Conservation (phyloP, 805 yeast genomes). For the Saturnispora serradocipensis region DNA sequence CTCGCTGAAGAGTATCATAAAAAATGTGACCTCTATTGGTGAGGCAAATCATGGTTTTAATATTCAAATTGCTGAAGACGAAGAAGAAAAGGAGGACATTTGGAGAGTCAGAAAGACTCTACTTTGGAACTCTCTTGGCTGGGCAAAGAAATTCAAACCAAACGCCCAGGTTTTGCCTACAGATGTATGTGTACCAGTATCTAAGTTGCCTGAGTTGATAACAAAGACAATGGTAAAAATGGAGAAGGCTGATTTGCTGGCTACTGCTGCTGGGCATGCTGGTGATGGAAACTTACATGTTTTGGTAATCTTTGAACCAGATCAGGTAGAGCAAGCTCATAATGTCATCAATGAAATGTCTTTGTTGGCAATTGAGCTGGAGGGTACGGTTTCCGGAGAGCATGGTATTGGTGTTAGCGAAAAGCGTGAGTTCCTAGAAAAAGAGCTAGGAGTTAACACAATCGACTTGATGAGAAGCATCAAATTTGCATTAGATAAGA, state of each 20-base stretch:
- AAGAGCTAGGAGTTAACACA: slow-evolving; percentile 61
- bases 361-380: slow-evolving; percentile 52
- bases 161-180: slow-evolving; percentile 55
- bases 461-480: slow-evolving; percentile 65
- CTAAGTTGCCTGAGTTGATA: slow-evolving; percentile 54
- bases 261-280: slow-evolving; percentile 68
- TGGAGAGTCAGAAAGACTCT: slow-evolving; percentile 74
- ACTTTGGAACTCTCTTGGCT: slow-evolving; percentile 56
- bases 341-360: slow-evolving; percentile 53
- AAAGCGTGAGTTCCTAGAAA: slow-evolving; percentile 49
- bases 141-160: slow-evolving; percentile 44
- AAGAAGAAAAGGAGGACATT: slow-evolving; percentile 54
- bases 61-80: slow-evolving; percentile 55
- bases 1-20: slow-evolving; percentile 33
- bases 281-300: slow-evolving; percentile 83
- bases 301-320: slow-evolving; percentile 48
- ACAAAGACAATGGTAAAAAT: slow-evolving; percentile 53
- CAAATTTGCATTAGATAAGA: slow-evolving; percentile 67
- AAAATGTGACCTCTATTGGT: slow-evolving; percentile 43
- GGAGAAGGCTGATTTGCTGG: slow-evolving; percentile 39
- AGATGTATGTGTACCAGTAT: slow-evolving; percentile 77
- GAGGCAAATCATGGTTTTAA: slow-evolving; percentile 40
- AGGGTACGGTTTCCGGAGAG: slow-evolving; percentile 83
- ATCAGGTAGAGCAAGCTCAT: slow-evolving; percentile 38
- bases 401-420: slow-evolving; percentile 77